Evolutionary conservation across 1,284 basidiomycete species (phyloP), one percentile per base, ranked within the genome.

Genomic region (Cronartium quercuum): DNA sequence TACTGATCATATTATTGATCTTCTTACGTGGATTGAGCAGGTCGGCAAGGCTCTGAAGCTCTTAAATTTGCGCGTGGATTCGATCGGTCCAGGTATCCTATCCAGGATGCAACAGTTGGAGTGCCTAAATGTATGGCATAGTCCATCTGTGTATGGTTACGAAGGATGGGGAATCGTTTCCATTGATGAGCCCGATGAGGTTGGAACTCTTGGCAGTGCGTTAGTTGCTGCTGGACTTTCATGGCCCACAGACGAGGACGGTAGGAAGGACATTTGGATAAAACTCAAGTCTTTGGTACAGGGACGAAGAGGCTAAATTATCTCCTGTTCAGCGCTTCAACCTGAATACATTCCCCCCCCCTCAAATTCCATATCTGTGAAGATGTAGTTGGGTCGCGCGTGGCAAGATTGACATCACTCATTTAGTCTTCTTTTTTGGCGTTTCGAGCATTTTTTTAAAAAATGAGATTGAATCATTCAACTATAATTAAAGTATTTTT

Each of bases 71-170:
- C 62, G 71, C 47, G 62, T 66, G 55, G 71, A 66, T 38, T 51
- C 64, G 40, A 58, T 67, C 13, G 58, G 60, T 18, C 44, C 62
- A 24, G 40, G 24, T 15, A 29, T 37, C 15, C 66, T 74, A 38
- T 15, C 34, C 66, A 21, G 35, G 6, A 60, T 37, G 55, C 47
- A 41, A 18, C 13, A 68, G 37, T 3, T 74, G 12, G 3, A 40
- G n/a, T n/a, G 65, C 7, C 57, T 74, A 21, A 74, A 74, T 42
- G 41, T 74, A 35, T 74, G 71, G 71, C 57, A 74, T 40, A 51
- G 58, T n/a, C 55, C 71, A 10, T 41, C 57, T 55, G 21, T 66
- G 10, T n/a, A 57, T 9, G 35, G 24, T 61, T 65, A 63, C 34
- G 55, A 66, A 51, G 65, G 57, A n/a, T 74, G 71, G 71, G 64